phyloP scores from a whole-genome alignment of 768 basidiomycete species.

The Phlebiopsis gigantea region DNA sequence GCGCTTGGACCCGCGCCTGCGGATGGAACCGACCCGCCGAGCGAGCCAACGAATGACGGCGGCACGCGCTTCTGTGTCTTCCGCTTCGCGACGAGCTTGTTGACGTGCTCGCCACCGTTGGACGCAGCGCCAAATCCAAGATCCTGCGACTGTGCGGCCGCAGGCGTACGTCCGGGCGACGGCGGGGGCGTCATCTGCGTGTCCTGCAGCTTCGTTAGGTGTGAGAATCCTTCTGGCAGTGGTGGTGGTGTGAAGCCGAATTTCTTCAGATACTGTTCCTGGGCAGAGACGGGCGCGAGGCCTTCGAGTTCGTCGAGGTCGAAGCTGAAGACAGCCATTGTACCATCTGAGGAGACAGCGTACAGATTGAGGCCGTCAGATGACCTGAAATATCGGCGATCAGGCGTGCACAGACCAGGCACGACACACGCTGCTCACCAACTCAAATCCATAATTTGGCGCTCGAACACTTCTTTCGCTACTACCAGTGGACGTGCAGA shows the following conservation, averaged over 20 bases:
- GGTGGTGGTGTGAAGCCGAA: slow-evolving; percentile 71
- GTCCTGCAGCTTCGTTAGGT: slow-evolving; percentile 23
- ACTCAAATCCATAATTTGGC: slow-evolving; percentile 92
- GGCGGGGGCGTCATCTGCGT: slow-evolving; percentile 42
- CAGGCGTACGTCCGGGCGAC: slow-evolving; percentile 34
- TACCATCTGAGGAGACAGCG: slow-evolving; percentile 94
- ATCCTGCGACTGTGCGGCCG: slow-evolving; percentile 29
- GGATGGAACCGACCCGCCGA: slow-evolving; percentile 32
- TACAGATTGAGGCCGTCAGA: slow-evolving; percentile 89
- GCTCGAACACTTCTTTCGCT: slow-evolving; percentile 88
- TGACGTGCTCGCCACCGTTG: slow-evolving; percentile 50
- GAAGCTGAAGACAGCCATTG: slow-evolving; percentile 85
- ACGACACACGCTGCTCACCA: slow-evolving; percentile 53
- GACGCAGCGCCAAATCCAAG: slow-evolving; percentile 34
- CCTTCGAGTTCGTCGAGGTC: slow-evolving; percentile 76
- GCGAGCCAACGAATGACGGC: slow-evolving; percentile 33
- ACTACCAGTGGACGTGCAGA: slow-evolving; percentile 88
- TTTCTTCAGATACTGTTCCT: slow-evolving; percentile 75
- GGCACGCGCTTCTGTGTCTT: slow-evolving; percentile 56
- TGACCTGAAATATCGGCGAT: slow-evolving; percentile 53
- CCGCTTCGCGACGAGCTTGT: slow-evolving; percentile 72
- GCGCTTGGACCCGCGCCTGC: slow-evolving; percentile 17
- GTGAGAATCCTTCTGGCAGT: slow-evolving; percentile 67
- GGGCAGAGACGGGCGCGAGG: slow-evolving; percentile 66
- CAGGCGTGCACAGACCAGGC: slow-evolving; percentile 1